Base-by-base conservation (phyloP, 306 rosid species). In the Argentina anserina region DNA sequence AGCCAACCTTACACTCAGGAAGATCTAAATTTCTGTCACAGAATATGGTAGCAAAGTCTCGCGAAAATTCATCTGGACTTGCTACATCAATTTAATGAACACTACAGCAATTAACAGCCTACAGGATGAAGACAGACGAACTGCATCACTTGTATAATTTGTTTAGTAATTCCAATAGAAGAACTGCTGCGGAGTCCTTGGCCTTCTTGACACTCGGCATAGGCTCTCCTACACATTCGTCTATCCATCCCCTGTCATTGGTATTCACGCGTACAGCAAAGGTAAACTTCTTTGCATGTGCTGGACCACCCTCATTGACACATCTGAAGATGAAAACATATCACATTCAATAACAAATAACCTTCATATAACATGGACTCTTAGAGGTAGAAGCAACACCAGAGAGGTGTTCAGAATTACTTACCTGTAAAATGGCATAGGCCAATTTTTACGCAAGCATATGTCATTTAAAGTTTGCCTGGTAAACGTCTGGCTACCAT, bases 151-250 rank as follows among this genome's bases (percentile, higher is more conserved):
- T 76, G 86, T 93, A 90, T 26, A 91, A 69, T 67, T 84, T 91
- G 73, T 91, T 88, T 25, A 94, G 72, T 9, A 94, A 87, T 72
- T 90, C 97, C 72, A 94, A 81, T 77, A 94, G 95, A 84, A 94
- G 97, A 86, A 87, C 90, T 26, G 97, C 99, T 23, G 99, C 96
- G 2, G 97, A 91, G 82, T 94, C 99, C 85, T 88, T 94, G 80
- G 97, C 97, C 82, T 91, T 94, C 82, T 94, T 94, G 77, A 94
- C 99, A 43, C 99, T 94, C 10, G 99, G 97, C 99, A 94, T 94
- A 65, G 97, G 96, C 84, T 94, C 99, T 70, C 99, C 99, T 9
- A 94, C 75, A 17, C 97, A 94, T 76, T 94, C 99, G 74, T 87
- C 99, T 1, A 96, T 94, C 96, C 95, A 87, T 70, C 97, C 99